phyloP scores from a whole-genome alignment of 2,329 filamentous ascomycete genomes.

The Pseudogymnoascus sp. region DNA sequence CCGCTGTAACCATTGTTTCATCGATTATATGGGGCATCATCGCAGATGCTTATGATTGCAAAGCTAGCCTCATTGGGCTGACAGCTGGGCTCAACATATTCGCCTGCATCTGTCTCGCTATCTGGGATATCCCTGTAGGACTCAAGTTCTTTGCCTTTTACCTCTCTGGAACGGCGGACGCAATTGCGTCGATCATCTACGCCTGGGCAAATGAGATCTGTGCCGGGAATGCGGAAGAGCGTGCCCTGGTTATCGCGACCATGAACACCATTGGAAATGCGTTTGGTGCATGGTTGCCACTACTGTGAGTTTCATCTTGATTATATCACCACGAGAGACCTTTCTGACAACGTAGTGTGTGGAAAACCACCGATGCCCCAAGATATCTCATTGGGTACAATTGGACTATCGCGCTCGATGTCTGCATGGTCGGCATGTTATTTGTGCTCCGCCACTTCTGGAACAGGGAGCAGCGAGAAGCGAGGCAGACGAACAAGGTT shows the following conservation, averaged over 20 bases:
- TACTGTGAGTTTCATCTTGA: slow-evolving; percentile 15
- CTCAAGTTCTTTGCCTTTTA: slow-evolving; percentile 29
- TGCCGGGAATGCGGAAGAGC: slow-evolving; percentile 28
- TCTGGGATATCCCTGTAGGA: slow-evolving; percentile 26
- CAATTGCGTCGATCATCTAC: slow-evolving; percentile 28
- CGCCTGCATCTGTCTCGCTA: slow-evolving; percentile 23
- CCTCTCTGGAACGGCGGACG: slow-evolving; percentile 26
- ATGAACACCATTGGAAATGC: slow-evolving; percentile 32
- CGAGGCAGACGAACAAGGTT: not conserved
- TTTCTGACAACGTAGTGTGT: slow-evolving; percentile 15
- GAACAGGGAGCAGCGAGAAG: slow-evolving; percentile 11
- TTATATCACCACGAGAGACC: too few species aligned
- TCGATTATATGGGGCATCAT: slow-evolving; percentile 18
- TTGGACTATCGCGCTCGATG: slow-evolving; percentile 26
- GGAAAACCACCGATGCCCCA: slow-evolving; percentile 26
- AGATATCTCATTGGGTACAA: slow-evolving; percentile 26
- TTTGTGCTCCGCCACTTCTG: slow-evolving; percentile 14
- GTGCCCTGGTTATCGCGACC: slow-evolving; percentile 28
- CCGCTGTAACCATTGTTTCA: not conserved
- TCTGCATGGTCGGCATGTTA: slow-evolving; percentile 22
- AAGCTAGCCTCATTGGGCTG: slow-evolving; percentile 21
- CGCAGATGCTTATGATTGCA: slow-evolving; percentile 21
- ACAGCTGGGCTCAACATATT: slow-evolving; percentile 22
- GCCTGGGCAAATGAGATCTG: slow-evolving; percentile 29
- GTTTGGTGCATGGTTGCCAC: slow-evolving; percentile 25